Conservation (phyloP, 306 rosid genomes). For the Oemleria cerasiformis region DNA sequence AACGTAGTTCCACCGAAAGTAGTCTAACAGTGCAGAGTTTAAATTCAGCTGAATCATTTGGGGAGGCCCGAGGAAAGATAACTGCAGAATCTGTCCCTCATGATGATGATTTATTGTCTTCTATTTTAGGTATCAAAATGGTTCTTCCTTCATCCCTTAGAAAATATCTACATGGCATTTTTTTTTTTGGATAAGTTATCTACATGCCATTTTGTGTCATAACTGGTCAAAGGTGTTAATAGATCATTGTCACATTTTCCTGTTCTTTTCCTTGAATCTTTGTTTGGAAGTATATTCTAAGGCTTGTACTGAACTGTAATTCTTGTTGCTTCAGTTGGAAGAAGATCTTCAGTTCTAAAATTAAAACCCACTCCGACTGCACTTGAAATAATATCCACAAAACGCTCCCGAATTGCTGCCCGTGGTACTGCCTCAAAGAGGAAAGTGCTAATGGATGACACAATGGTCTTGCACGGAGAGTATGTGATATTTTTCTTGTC, state of each 20-base stretch:
- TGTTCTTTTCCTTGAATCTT: background rate
- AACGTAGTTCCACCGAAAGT: slow-evolving; percentile 86
- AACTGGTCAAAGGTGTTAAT: slow-evolving; percentile 17
- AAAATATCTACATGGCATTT: slow-evolving; percentile 4
- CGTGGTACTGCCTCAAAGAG: slow-evolving; percentile 67
- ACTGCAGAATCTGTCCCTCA: slow-evolving; percentile 73
- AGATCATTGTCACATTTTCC: background rate
- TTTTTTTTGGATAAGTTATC: background rate
- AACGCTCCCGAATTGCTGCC: slow-evolving; percentile 52
- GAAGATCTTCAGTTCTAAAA: slow-evolving; percentile 79
- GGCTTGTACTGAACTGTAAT: slow-evolving; percentile 21
- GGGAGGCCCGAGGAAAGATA: slow-evolving; percentile 54
- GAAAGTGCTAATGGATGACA: slow-evolving; percentile 94
- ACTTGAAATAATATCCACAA: slow-evolving; percentile 49
- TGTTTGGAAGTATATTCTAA: background rate
- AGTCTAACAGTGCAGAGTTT: slow-evolving; percentile 64
- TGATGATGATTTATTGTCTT: slow-evolving; percentile 92
- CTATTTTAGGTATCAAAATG: slow-evolving; percentile 75
- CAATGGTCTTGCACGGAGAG: slow-evolving; percentile 99
- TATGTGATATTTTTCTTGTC: slow-evolving; percentile 45
- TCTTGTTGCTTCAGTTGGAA: slow-evolving; percentile 69
- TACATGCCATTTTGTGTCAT: slow-evolving; percentile 3
- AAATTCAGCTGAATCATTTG: slow-evolving; percentile 67
- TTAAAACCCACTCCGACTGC: slow-evolving; percentile 75
- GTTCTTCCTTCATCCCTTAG: slow-evolving; percentile 12